These are phyloP conservation scores for Ophioceras dolichostomum DNA, from an alignment of 2,329 filamentous ascomycete genomes.

Conservation along the genomic window DNA sequence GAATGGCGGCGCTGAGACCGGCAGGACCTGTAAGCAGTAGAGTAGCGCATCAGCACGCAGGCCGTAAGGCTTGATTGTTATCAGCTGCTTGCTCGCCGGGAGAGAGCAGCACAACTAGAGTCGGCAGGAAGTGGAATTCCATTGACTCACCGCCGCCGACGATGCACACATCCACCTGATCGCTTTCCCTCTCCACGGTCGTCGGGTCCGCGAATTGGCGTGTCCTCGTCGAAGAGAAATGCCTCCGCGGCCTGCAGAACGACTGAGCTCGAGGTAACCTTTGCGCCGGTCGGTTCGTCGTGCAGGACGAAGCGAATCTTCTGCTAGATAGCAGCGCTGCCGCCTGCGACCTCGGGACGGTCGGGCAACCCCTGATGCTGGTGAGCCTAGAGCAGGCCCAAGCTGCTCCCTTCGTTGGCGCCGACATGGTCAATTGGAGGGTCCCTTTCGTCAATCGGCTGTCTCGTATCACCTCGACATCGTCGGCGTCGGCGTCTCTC, in stretches of 20 bases:
- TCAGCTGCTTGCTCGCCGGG: too few relatives aligned
- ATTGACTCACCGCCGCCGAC: slow-evolving; percentile 68
- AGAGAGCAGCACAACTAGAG: too few relatives aligned
- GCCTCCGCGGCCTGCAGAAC: slow-evolving; percentile 5
- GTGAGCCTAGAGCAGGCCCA: neutral
- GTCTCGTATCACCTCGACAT: neutral
- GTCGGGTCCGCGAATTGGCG: slow-evolving; percentile 37
- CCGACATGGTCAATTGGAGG: neutral
- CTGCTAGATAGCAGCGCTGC: too few relatives aligned
- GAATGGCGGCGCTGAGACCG: slow-evolving; percentile 84
- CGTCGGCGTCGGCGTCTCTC: neutral
- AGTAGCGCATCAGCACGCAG: neutral
- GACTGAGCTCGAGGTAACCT: neutral
- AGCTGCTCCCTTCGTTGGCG: neutral
- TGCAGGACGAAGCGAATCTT: too few relatives aligned
- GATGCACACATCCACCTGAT: slow-evolving; percentile 94
- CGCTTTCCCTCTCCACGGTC: slow-evolving; percentile 70
- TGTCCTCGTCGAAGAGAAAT: slow-evolving; percentile 13
- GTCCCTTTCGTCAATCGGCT: neutral
- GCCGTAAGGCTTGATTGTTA: too few relatives aligned
- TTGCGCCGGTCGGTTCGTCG: neutral
- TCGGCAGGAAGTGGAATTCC: too few relatives aligned
- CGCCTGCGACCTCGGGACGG: too few relatives aligned
- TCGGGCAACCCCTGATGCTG: too few relatives aligned
- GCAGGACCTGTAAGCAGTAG: slow-evolving; percentile 51